Conservation (phyloP, 108 stramenopile genomes). For the Nannochloropsis gaditana region DNA sequence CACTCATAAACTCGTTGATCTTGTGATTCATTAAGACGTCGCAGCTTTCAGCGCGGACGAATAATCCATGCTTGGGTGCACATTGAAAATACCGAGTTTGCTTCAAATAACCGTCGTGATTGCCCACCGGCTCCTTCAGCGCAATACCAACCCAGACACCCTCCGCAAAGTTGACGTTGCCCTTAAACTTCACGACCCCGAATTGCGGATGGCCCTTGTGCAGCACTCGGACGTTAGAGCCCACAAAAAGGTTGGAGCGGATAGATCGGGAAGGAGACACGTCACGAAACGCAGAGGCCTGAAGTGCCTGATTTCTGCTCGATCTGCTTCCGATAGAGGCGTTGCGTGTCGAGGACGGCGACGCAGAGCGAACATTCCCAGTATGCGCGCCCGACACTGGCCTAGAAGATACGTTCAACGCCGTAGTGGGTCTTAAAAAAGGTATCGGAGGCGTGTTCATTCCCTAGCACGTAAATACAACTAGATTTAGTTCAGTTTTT, state of each 20-base stretch:
- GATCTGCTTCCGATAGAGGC: neutral
- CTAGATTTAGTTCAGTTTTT: too few species aligned
- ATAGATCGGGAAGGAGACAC: neutral
- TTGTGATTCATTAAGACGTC: too few species aligned
- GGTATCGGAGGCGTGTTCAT: too few species aligned
- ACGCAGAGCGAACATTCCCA: neutral
- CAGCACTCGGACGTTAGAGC: slow-evolving; percentile 6
- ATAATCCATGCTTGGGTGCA: neutral
- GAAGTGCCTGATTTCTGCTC: neutral
- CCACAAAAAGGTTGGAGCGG: neutral
- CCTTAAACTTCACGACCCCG: neutral
- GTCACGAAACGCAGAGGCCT: neutral
- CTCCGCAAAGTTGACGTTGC: neutral
- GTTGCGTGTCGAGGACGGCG: neutral
- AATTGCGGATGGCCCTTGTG: neutral
- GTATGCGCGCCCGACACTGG: neutral
- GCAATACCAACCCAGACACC: neutral
- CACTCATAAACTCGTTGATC: too few species aligned
- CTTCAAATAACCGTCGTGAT: neutral
- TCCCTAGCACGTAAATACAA: too few species aligned
- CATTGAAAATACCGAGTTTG: neutral
- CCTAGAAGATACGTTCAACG: neutral
- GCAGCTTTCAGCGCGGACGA: neutral
- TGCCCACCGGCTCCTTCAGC: neutral
- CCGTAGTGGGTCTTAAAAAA: too few species aligned